These are phyloP conservation scores for Fimicolochytrium jonesii DNA, from an alignment of 192 early-diverging fungal species.

Conservation along the genomic window DNA sequence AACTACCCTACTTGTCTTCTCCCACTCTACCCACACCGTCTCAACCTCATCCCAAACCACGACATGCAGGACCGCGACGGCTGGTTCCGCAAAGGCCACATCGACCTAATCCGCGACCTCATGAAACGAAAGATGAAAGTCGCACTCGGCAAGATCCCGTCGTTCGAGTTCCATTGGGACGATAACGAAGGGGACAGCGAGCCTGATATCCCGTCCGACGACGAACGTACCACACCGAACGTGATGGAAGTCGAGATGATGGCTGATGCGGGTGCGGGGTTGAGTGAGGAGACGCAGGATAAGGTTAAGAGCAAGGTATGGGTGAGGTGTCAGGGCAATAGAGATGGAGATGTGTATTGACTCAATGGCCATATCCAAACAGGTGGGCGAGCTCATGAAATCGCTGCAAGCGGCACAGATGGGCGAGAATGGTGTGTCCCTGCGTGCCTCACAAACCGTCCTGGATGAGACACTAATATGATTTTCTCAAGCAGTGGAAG, in stretches of 20 bases:
- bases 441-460: background rate
- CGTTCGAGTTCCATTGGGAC: constrained; percentile 1
- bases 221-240: no score
- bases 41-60: background rate
- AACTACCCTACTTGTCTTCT: background rate
- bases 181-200: constrained; percentile 13
- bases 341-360: no score
- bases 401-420: constrained; percentile 9
- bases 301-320: constrained; percentile 17
- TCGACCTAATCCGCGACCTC: constrained; percentile 25
- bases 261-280: no score
- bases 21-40: no score
- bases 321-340: no score
- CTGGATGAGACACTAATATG: background rate
- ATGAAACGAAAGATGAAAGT: constrained; percentile 28
- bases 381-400: constrained; percentile 27
- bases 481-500: background rate
- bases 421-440: background rate
- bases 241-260: no score
- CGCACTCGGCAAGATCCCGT: constrained; percentile 16
- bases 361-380: no score
- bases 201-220: no score
- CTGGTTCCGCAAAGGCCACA: constrained; percentile 26
- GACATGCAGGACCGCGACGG: constrained; percentile 29
- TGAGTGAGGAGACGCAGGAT: constrained; percentile 7